Conservation (phyloP, 2,329 filamentous ascomycete species). For the Diaporthe ilicicola region DNA sequence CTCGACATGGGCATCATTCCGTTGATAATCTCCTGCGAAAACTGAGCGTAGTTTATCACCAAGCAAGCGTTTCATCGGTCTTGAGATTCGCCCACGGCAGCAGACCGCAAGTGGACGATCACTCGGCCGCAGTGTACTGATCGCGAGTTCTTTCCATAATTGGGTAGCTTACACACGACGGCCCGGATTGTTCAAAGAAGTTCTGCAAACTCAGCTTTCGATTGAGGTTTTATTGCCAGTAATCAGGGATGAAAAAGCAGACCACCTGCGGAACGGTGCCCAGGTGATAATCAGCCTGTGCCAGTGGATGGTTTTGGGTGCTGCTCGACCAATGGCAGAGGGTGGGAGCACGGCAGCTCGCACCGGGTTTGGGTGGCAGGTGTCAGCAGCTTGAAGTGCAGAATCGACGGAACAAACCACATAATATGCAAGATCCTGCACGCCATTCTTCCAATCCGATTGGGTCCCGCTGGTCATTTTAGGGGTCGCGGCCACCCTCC, state of each 20-base stretch:
- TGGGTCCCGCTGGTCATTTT: neutral
- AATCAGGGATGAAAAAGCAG: neutral
- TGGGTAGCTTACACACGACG: too few species aligned
- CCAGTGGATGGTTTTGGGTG: neutral
- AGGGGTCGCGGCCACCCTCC: neutral
- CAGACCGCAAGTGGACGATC: neutral
- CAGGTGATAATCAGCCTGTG: neutral
- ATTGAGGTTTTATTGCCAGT: too few species aligned
- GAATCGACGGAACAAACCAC: slow-evolving; percentile 5
- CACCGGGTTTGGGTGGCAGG: neutral
- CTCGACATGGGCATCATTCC: neutral
- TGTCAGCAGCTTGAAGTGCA: neutral
- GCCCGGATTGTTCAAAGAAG: too few species aligned
- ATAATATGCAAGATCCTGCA: slow-evolving; percentile 12
- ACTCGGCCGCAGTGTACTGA: neutral
- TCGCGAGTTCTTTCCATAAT: too few species aligned
- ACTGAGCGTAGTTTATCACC: too few species aligned
- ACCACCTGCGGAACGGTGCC: neutral
- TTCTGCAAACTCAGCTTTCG: too few species aligned
- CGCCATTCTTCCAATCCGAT: neutral
- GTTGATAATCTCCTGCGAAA: neutral
- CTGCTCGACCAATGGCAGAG: neutral
- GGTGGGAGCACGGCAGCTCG: neutral
- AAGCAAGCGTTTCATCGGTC: neutral
- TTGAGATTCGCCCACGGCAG: too few species aligned